Evolutionary conservation across 2,329 filamentous ascomycete genomes (phyloP).

Genomic region (Venturia pyrina): DNA sequence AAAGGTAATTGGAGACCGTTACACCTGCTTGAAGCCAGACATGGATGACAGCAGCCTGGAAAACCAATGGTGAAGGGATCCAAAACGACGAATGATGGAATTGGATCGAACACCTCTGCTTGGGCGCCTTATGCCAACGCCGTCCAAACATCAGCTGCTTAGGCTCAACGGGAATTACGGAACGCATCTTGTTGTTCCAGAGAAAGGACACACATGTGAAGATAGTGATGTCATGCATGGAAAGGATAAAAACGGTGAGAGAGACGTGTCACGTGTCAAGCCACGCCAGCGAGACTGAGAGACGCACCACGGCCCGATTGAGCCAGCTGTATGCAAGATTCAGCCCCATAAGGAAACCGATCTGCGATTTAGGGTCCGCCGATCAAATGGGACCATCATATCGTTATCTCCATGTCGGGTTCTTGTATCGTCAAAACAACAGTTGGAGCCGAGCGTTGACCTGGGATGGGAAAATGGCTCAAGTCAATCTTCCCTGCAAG

Average conservation of each 20-base stretch:
- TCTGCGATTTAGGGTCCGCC: not conserved
- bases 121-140: not conserved
- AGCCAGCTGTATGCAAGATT: not conserved
- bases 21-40: not conserved
- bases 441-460: no score
- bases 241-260: not conserved
- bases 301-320: not conserved
- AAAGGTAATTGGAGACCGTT: not conserved
- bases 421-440: no score
- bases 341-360: not conserved
- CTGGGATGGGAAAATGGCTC: no score
- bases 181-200: not conserved
- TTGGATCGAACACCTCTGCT: no score
- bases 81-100: no score
- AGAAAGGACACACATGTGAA: not conserved
- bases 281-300: no score
- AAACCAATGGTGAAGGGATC: no score
- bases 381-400: not conserved
- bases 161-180: not conserved
- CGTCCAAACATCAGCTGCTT: not conserved
- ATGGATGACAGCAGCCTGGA: not conserved
- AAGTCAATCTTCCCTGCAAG: no score
- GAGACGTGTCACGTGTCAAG: not conserved
- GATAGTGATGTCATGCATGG: not conserved
- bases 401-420: no score